Percentiles rank a stretch among this genome's conserved stretches.
Conservation (phyloP, 2,329 filamentous ascomycete species). For the Pseudocercospora crystallina region DNA sequence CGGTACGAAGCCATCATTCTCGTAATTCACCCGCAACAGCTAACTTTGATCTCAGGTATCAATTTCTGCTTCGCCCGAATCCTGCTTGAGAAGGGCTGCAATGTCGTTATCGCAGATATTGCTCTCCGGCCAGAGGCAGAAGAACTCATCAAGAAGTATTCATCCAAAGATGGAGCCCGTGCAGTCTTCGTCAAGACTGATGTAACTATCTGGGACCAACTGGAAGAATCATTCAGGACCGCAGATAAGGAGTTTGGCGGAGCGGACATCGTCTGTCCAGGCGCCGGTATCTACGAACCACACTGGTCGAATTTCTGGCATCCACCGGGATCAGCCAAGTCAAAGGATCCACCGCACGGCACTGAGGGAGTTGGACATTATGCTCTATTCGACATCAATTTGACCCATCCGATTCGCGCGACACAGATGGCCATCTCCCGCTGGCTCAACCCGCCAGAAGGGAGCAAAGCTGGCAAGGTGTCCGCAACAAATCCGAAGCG, state of each 20-base stretch:
- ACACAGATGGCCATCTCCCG: constrained; percentile 49
- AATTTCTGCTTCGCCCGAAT: constrained; percentile 48
- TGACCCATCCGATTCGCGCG: constrained; percentile 49
- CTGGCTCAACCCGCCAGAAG: constrained; percentile 40
- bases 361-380: constrained; percentile 35
- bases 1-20: constrained; percentile 24
- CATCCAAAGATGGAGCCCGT: constrained; percentile 31
- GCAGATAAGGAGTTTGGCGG: constrained; percentile 50
- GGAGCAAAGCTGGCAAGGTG: constrained; percentile 32
- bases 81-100: constrained; percentile 47
- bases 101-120: constrained; percentile 51
- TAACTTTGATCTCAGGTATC: constrained; percentile 40
- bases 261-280: constrained; percentile 50
- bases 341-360: constrained; percentile 36
- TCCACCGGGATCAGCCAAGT: constrained; percentile 41
- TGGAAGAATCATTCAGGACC: constrained; percentile 51
- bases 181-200: constrained; percentile 49
- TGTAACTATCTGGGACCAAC: constrained; percentile 51
- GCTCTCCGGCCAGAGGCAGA: constrained; percentile 49
- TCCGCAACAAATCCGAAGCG: constrained; percentile 45
- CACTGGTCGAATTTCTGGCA: constrained; percentile 51
- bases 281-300: constrained; percentile 52
- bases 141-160: constrained; percentile 40
- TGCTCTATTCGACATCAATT: constrained; percentile 46
- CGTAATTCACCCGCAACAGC: background rate